Base-by-base conservation (phyloP, 2,329 filamentous ascomycete species). In the Hymenoscyphus salicellus region DNA sequence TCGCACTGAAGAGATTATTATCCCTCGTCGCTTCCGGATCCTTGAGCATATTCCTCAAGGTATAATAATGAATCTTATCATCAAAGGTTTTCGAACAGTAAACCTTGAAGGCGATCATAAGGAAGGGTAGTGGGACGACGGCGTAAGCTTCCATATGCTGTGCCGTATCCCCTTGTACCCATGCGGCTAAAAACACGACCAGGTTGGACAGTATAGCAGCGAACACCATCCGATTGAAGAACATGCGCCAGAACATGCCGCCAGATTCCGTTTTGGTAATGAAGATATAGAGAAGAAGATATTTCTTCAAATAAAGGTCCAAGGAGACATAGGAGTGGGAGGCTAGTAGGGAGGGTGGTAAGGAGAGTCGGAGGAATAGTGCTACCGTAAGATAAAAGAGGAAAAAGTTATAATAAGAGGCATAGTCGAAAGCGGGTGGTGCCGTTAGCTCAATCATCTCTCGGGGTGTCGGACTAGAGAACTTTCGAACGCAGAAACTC, bases 371-470 rank as follows among this genome's bases (percentile, higher is more conserved):
- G 74, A 95, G 97, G 72, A 89, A 92, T 17, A 99, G 82, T 0
- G 92, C 90, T 36, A 98, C 91, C 0, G 94, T 97, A 28, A 90
- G 83, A 79, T 98, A 99, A 79, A 92, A 99, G 33, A 98, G 82
- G 78, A 97, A 97, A 77, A 96, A 98, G 77, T 97, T 98, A 84
- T 97, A 99, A 79, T 98, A 98, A 71, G 87, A 92, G 65, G 95
- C 92, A 74, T 97, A 98, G 71, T 98, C 93, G 76, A 99, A 97
- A 0, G 91, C 83, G 1, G 92, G 93, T 0, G 95, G 95, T 3
- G 95, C 95, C 0, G 93, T 97, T 74, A 95, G 86, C 76, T 97
- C 92, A 70, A 98, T 98, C 70, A 95, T 82, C 76, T 97, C 90
- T 70, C 95, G 85, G 5, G 95, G 95, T 2, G 95, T 98, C 2